Percentiles rank a stretch among this genome's conserved stretches.
phyloP scores from a whole-genome alignment of 306 rosid genomes.

The Benincasa hispida region DNA sequence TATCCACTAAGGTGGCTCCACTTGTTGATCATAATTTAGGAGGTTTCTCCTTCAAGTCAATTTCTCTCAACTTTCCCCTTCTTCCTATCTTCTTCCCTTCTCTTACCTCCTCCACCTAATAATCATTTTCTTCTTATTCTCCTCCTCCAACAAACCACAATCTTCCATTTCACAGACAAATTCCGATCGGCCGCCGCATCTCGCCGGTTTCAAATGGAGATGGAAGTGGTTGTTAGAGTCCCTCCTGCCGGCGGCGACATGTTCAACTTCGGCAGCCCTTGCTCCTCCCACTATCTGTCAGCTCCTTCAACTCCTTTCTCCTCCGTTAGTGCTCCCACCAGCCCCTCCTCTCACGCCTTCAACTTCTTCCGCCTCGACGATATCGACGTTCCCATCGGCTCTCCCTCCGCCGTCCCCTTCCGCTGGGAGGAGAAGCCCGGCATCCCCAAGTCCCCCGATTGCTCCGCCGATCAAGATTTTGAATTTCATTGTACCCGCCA shows the following conservation, averaged over 20 bases:
- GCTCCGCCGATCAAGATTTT: constrained; percentile 16
- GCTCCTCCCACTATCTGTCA: constrained; percentile 73
- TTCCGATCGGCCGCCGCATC: not conserved
- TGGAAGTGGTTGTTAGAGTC: constrained; percentile 17
- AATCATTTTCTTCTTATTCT: not conserved
- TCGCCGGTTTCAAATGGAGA: constrained; percentile 8
- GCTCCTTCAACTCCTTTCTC: constrained; percentile 81
- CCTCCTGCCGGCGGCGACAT: constrained; percentile 12
- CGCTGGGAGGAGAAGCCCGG: constrained; percentile 57
- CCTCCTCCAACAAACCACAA: not conserved
- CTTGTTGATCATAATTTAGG: not conserved
- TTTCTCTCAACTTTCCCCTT: not conserved
- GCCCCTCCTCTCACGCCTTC: constrained; percentile 40
- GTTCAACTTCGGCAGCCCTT: constrained; percentile 47
- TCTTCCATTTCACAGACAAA: not conserved
- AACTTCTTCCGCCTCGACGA: constrained; percentile 15
- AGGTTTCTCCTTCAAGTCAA: not conserved
- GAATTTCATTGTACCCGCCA: constrained; percentile 13
- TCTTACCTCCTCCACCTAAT: not conserved
- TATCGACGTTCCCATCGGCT: not conserved
- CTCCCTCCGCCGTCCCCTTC: constrained; percentile 38
- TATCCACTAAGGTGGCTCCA: not conserved
- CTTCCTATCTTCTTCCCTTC: not conserved
- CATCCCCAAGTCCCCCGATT: constrained; percentile 22
- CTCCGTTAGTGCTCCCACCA: constrained; percentile 77